phyloP scores from a whole-genome alignment of 2,329 filamentous ascomycete species.

The Arthrobotrys sinensis region DNA sequence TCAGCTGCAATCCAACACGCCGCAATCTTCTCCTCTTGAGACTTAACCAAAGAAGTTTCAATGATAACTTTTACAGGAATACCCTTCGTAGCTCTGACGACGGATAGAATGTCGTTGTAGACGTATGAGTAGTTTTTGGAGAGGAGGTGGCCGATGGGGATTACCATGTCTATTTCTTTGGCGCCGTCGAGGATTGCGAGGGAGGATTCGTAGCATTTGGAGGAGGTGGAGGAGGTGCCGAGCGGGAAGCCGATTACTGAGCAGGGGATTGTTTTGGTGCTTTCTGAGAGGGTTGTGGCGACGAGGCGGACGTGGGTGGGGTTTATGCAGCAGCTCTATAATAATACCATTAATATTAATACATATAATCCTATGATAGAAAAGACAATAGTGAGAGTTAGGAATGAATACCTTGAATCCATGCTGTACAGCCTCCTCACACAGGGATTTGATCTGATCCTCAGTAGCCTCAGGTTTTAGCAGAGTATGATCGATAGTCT shows the following conservation, averaged over 20 bases:
- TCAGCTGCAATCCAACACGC: slow-evolving; percentile 64
- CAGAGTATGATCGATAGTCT: slow-evolving; percentile 63
- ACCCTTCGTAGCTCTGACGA: slow-evolving; percentile 61
- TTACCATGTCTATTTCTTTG: slow-evolving; percentile 64
- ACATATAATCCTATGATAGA: neutral
- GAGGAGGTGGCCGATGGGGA: slow-evolving; percentile 63
- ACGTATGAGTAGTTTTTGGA: slow-evolving; percentile 61
- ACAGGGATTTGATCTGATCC: slow-evolving; percentile 62
- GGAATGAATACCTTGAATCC: slow-evolving; percentile 62
- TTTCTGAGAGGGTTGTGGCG: slow-evolving; percentile 30
- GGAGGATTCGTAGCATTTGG: slow-evolving; percentile 64
- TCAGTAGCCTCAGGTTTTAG: slow-evolving; percentile 63
- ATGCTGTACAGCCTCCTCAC: slow-evolving; percentile 63
- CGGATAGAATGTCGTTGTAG: slow-evolving; percentile 62
- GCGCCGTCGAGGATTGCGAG: slow-evolving; percentile 64
- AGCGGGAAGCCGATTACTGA: slow-evolving; percentile 64
- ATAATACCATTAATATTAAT: neutral
- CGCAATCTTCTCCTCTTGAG: slow-evolving; percentile 63
- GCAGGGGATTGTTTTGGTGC: slow-evolving; percentile 50
- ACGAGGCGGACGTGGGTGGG: slow-evolving; percentile 60
- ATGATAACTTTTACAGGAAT: slow-evolving; percentile 65
- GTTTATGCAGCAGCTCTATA: slow-evolving; percentile 64
- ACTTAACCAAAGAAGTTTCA: slow-evolving; percentile 63
- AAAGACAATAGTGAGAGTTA: neutral
- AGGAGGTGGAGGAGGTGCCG: slow-evolving; percentile 61